phyloP scores from a whole-genome alignment of 106 monocot species.

The Phalaenopsis aphrodite region DNA sequence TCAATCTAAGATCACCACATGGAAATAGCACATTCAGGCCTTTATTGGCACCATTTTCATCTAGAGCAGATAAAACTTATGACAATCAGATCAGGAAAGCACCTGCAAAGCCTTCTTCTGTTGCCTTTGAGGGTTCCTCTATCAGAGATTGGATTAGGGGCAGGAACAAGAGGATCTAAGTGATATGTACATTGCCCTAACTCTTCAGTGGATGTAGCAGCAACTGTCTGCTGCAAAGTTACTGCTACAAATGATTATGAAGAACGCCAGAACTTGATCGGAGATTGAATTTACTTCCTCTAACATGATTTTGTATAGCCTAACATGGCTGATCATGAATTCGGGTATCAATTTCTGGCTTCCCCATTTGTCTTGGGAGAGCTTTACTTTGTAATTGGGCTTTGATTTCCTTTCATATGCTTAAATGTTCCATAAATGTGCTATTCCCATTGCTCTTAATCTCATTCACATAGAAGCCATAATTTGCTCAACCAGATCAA shows the following conservation, averaged over 20 bases:
- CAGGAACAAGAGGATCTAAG: conserved; percentile 35
- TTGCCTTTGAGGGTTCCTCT: conserved; percentile 14
- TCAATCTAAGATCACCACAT: conserved; percentile 11
- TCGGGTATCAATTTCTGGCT: background rate
- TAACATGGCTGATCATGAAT: background rate
- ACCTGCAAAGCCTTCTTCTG: conserved; percentile 12
- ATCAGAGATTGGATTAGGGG: conserved; percentile 44
- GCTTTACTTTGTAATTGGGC: background rate
- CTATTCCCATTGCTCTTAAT: background rate
- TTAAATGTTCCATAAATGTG: background rate
- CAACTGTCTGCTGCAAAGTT: background rate
- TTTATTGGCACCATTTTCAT: conserved; percentile 3
- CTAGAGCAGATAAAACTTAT: conserved; percentile 22
- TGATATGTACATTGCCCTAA: conserved; percentile 20
- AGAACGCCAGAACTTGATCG: background rate
- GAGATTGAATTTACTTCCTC: conserved; percentile 5
- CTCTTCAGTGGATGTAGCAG: background rate
- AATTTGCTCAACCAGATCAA: background rate
- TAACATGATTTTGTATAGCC: conserved; percentile 4
- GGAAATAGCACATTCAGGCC: conserved; percentile 10
- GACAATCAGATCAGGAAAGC: conserved; percentile 32
- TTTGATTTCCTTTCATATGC: background rate
- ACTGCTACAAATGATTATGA: background rate
- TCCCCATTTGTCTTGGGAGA: background rate
- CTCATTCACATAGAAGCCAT: background rate